A percentile compares a stretch with the other conserved stretches of the same genome.
phyloP scores from a whole-genome alignment of 2,329 filamentous ascomycete species.

The Allantophomopsis cytisporea region DNA sequence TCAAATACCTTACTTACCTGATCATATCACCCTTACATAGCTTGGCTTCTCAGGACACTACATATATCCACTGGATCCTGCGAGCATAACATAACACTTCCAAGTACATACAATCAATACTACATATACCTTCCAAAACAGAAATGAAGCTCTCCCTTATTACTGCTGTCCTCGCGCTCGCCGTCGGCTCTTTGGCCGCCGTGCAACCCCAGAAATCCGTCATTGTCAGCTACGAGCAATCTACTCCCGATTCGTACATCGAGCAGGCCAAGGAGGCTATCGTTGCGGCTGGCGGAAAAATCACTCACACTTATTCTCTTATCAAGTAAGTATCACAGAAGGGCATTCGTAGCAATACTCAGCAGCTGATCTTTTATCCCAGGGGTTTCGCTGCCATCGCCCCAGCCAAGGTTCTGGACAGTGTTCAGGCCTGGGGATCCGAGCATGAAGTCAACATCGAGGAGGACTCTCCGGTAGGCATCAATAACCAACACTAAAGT shows the following conservation, averaged over 20 bases:
- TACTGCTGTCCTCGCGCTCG: constrained; percentile 40
- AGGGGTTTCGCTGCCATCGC: constrained; percentile 71
- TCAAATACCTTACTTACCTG: no score
- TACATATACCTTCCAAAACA: constrained; percentile 4
- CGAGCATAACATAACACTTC: no score
- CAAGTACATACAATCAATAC: no score
- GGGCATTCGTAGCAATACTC: no score
- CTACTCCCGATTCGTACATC: constrained; percentile 52
- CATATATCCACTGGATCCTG: no score
- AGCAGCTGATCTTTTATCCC: background rate
- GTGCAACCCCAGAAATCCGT: constrained; percentile 48
- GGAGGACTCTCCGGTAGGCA: constrained; percentile 53
- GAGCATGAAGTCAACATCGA: constrained; percentile 56
- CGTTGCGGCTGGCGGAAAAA: constrained; percentile 53
- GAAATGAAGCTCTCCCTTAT: constrained; percentile 53
- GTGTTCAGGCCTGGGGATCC: constrained; percentile 47
- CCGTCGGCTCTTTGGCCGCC: constrained; percentile 46
- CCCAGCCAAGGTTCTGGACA: constrained; percentile 53
- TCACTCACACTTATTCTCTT: constrained; percentile 64
- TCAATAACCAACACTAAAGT: background rate
- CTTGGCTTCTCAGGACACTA: no score
- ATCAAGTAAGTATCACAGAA: constrained; percentile 41
- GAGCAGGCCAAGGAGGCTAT: constrained; percentile 61
- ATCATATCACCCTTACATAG: no score
- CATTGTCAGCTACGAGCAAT: constrained; percentile 63